Evolutionary conservation across 2,329 filamentous ascomycete species (phyloP).

Genomic region (Penicillium sp.): DNA sequence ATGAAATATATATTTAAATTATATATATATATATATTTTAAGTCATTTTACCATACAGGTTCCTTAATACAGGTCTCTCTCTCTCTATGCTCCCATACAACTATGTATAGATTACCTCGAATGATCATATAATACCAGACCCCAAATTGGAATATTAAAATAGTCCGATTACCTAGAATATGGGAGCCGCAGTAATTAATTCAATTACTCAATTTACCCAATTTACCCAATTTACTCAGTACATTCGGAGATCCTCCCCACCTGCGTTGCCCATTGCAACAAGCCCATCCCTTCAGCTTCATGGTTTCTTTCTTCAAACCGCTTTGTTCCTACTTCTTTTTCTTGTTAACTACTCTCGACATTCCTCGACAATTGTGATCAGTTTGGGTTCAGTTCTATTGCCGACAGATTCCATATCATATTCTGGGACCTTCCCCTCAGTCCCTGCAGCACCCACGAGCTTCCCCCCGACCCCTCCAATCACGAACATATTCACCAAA

Average conservation of each 20-base stretch:
- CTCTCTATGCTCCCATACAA: too few relatives aligned
- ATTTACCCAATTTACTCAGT: not conserved
- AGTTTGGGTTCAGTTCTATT: slow-evolving; percentile 6
- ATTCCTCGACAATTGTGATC: slow-evolving; percentile 15
- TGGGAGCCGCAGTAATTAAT: slow-evolving; percentile 12
- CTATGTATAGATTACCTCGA: not conserved
- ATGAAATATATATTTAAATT: too few relatives aligned
- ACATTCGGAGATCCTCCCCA: slow-evolving; percentile 37
- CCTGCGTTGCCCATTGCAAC: slow-evolving; percentile 44
- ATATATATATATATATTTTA: not conserved
- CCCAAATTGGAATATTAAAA: not conserved
- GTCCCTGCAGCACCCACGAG: slow-evolving; percentile 22
- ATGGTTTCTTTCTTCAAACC: slow-evolving; percentile 33
- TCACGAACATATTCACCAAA: slow-evolving; percentile 6
- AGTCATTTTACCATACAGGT: too few relatives aligned
- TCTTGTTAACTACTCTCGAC: slow-evolving; percentile 22
- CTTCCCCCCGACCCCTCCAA: slow-evolving; percentile 20
- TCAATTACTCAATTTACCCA: not conserved
- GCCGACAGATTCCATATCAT: not conserved
- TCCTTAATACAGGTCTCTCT: too few relatives aligned
- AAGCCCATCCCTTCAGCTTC: slow-evolving; percentile 43
- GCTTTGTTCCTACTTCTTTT: slow-evolving; percentile 24
- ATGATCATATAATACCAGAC: too few relatives aligned
- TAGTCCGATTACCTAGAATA: not conserved
- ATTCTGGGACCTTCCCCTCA: slow-evolving; percentile 5